These are phyloP conservation scores for Penicillium sp. DNA, from an alignment of 2,329 filamentous ascomycete genomes.

Conservation along the genomic window DNA sequence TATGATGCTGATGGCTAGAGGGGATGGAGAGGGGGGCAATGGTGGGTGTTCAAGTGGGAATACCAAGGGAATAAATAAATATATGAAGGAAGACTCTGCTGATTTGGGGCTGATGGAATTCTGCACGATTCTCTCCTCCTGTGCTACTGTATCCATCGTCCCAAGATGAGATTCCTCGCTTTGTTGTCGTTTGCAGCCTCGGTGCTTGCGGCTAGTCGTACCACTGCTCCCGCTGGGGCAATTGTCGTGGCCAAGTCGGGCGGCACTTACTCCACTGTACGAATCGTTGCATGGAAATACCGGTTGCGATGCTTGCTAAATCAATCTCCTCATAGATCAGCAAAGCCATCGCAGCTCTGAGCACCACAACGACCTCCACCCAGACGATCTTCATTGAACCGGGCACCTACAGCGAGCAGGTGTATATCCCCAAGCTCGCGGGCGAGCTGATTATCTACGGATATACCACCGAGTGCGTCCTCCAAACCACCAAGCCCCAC, in stretches of 20 bases:
- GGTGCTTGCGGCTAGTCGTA: slow-evolving; percentile 27
- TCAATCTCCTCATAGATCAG: slow-evolving; percentile 16
- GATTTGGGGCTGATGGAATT: background rate
- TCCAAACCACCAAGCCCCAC: slow-evolving; percentile 36
- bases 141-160: background rate
- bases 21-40: background rate
- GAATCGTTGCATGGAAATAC: background rate
- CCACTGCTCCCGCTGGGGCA: slow-evolving; percentile 26
- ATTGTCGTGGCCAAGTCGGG: slow-evolving; percentile 30
- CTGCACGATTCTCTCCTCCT: background rate
- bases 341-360: slow-evolving; percentile 60
- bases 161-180: slow-evolving; percentile 13
- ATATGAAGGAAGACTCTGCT: background rate
- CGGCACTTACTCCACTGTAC: slow-evolving; percentile 25
- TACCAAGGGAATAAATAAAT: background rate
- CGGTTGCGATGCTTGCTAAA: background rate
- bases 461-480: slow-evolving; percentile 50
- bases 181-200: slow-evolving; percentile 17
- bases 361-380: slow-evolving; percentile 50
- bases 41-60: background rate
- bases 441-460: slow-evolving; percentile 61
- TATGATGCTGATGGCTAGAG: background rate
- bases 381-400: slow-evolving; percentile 65
- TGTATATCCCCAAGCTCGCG: slow-evolving; percentile 53
- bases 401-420: slow-evolving; percentile 64